Conservation (phyloP, 805 yeast genomes). For the Candida suzukii region DNA sequence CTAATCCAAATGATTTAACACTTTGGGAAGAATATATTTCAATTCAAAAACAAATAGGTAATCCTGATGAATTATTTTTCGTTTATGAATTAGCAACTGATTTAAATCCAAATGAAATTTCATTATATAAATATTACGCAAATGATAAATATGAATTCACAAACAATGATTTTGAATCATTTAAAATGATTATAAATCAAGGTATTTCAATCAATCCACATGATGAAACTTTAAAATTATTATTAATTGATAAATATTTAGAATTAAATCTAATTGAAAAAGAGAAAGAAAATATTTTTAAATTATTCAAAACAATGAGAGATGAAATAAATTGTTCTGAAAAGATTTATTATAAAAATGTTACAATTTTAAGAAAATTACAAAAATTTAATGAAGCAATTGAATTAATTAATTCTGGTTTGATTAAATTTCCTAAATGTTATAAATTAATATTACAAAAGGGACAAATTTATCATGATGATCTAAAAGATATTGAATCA, state of each 20-base stretch:
- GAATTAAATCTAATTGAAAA: constrained; percentile 27
- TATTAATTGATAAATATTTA: constrained; percentile 59
- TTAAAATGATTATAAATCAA: constrained; percentile 44
- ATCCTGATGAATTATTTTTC: constrained; percentile 14
- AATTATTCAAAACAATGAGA: constrained; percentile 25
- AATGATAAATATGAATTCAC: constrained; percentile 51
- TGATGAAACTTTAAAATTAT: constrained; percentile 59
- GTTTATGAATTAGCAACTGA: constrained; percentile 49
- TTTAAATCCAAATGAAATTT: constrained; percentile 39
- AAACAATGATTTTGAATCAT: constrained; percentile 38
- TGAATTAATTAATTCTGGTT: constrained; percentile 35
- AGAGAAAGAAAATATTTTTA: constrained; percentile 28
- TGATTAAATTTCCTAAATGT: constrained; percentile 41
- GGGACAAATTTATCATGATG: constrained; percentile 42
- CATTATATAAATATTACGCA: constrained; percentile 63
- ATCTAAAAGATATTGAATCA: constrained; percentile 18
- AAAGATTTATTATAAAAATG: constrained; percentile 56
- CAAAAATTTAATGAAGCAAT: constrained; percentile 30
- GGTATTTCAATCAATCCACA: constrained; percentile 38
- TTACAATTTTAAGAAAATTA: constrained; percentile 40
- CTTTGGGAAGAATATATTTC: constrained; percentile 44
- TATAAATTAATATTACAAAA: constrained; percentile 54
- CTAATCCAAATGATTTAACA: constrained; percentile 37
- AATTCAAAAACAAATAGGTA: constrained; percentile 18
- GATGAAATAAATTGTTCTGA: constrained; percentile 24